Evolutionary conservation across 2,329 filamentous ascomycete genomes (phyloP).

Genomic region (Apiospora arundinis): DNA sequence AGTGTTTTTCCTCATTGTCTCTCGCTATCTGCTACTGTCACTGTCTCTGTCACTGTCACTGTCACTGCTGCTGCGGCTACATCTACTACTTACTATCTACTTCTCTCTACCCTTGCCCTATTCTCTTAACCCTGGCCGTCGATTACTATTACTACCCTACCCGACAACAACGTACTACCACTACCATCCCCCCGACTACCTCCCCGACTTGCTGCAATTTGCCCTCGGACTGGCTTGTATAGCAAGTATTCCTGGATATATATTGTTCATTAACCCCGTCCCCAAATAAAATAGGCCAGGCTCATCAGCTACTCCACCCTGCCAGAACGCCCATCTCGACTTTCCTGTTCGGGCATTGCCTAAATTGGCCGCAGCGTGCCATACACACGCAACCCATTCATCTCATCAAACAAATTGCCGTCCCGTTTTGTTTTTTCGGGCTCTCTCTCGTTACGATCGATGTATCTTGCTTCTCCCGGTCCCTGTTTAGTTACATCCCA

Average conservation of each 20-base stretch:
- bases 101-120: slow-evolving; percentile 16
- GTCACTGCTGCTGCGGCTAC: background rate
- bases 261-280: slow-evolving; percentile 35
- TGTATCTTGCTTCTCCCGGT: slow-evolving; percentile 35
- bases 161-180: background rate
- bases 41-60: background rate
- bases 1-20: background rate
- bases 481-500: slow-evolving; percentile 31
- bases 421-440: slow-evolving; percentile 34
- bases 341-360: slow-evolving; percentile 49
- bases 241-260: slow-evolving; percentile 52
- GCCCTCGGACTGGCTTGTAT: slow-evolving; percentile 41
- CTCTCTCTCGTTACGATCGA: background rate
- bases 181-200: background rate
- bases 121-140: background rate
- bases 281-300: slow-evolving; percentile 52
- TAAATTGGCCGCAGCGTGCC: slow-evolving; percentile 39
- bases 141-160: background rate
- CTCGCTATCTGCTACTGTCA: background rate
- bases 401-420: slow-evolving; percentile 40
- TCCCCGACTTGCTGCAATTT: slow-evolving; percentile 28
- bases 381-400: slow-evolving; percentile 37
- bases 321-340: slow-evolving; percentile 42
- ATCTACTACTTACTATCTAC: background rate
- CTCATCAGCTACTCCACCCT: slow-evolving; percentile 50